Conservation (phyloP, 805 yeast genomes). For the Kluyveromyces siamensis region DNA sequence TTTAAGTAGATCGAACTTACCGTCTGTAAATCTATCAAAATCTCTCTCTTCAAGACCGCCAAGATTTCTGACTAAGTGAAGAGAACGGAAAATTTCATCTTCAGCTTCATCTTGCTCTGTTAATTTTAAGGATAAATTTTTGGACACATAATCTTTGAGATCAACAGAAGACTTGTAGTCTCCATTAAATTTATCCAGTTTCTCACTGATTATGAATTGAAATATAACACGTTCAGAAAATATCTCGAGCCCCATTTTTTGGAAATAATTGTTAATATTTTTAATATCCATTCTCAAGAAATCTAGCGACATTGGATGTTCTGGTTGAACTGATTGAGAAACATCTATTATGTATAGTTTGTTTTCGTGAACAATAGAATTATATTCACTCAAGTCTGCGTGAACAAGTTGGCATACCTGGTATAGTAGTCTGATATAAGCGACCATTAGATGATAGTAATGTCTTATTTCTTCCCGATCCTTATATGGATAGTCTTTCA, state of each 20-base stretch:
- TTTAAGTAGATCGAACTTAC: constrained; percentile 70
- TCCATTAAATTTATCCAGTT: constrained; percentile 33
- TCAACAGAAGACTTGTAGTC: constrained; percentile 23
- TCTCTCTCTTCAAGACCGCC: constrained; percentile 87
- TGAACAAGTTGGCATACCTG: constrained; percentile 87
- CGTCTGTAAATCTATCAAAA: constrained; percentile 66
- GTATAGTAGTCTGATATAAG: constrained; percentile 79
- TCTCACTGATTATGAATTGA: constrained; percentile 56
- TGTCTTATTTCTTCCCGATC: constrained; percentile 55
- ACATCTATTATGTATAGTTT: constrained; percentile 87
- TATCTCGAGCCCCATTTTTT: constrained; percentile 60
- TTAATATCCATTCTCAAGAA: constrained; percentile 96
- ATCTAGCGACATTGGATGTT: constrained; percentile 93
- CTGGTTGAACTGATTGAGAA: constrained; percentile 95
- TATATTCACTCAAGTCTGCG: constrained; percentile 95
- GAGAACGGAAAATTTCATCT: constrained; percentile 81
- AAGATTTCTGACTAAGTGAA: constrained; percentile 69
- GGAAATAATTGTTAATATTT: constrained; percentile 84
- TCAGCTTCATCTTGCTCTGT: constrained; percentile 50
- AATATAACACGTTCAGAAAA: constrained; percentile 78
- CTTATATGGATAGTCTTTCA: constrained; percentile 72
- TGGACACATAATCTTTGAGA: constrained; percentile 32
- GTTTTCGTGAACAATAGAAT: constrained; percentile 73
- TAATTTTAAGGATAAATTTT: constrained; percentile 46
- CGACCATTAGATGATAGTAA: constrained; percentile 69